A percentile compares a stretch with the other conserved stretches of the same genome.
These are phyloP conservation scores for Cronartium quercuum DNA, from an alignment of 1,284 basidiomycete species.

Conservation along the genomic window DNA sequence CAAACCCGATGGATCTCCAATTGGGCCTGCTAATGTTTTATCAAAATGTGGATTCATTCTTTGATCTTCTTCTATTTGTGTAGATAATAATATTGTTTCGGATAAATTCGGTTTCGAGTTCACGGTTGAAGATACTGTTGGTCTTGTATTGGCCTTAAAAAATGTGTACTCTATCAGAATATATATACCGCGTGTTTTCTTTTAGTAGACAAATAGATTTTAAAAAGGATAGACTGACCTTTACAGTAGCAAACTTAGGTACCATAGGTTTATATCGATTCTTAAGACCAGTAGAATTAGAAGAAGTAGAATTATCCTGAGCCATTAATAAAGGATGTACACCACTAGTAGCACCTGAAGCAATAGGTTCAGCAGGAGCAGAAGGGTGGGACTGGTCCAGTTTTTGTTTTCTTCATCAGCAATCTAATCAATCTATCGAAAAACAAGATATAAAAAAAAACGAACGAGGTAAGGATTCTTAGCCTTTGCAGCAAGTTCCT, in stretches of 20 bases:
- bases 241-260: slow-evolving; percentile 90
- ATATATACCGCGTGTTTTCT: background rate
- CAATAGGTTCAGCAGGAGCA: slow-evolving; percentile 51
- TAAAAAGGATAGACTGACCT: slow-evolving; percentile 53
- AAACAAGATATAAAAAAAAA: slow-evolving; percentile 17
- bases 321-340: slow-evolving; percentile 45
- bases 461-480: slow-evolving; percentile 70
- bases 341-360: slow-evolving; percentile 62
- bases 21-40: slow-evolving; percentile 50
- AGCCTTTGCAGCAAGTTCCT: slow-evolving; percentile 27
- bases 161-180: background rate
- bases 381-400: slow-evolving; percentile 32
- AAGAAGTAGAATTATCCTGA: slow-evolving; percentile 50
- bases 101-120: slow-evolving; percentile 13
- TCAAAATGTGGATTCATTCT: slow-evolving; percentile 64
- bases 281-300: slow-evolving; percentile 67
- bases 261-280: slow-evolving; percentile 93
- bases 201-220: background rate
- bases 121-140: slow-evolving; percentile 22
- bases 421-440: background rate
- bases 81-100: slow-evolving; percentile 32
- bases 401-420: background rate
- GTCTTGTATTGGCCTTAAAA: slow-evolving; percentile 62
- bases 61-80: slow-evolving; percentile 22
- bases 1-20: slow-evolving; percentile 53